Base-by-base conservation (phyloP, 805 yeast genomes). In the Sugiyamaella boreocaroliniensis region DNA sequence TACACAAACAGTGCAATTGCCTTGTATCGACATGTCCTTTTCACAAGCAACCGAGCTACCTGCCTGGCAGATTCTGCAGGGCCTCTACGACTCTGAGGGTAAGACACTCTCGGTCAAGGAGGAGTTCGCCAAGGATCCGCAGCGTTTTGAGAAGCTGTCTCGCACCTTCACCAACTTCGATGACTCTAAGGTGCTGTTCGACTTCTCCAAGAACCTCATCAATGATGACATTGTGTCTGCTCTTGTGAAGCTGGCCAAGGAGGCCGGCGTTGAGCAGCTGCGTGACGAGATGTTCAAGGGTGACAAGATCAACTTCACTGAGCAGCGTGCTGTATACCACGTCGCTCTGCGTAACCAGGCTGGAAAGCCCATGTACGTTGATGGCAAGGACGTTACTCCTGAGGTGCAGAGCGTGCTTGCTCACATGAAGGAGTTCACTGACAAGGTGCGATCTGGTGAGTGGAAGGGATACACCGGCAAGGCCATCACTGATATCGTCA, bases 391-490 rank as follows among this genome's bases (percentile, higher is more conserved):
- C 67, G 96, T 93, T 56, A 83, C 95, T 34, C 87, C 89, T 49
- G 97, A 89, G 72, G 98, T 93, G 57, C 88, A 89, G 68, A 76
- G 81, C 37, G 99, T 93, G 45, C 81, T 95, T 69, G 81, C 83
- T 65, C 99, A 93, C 80, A 90, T 93, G 95, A 87, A 88, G 76
- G 96, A 90, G 71, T 93, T 93, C 77, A 83, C 96, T 53, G 87
- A 88, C 58, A 76, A 78, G 58, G 86, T 93, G 57, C 84, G 99
- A 73, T 83, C 93, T 47, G 99, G 99, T 65, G 79, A 75, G 60
- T 92, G 98, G 97, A 89, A 81, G 65, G 99, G 99, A 70, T 92
- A 86, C 80, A 84, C 97, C 62, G 98, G 98, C 63, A 89, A 89
- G 80, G 74, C 77, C 64, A 92, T 93, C 74, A 86, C 93, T 63